Evolutionary conservation across 192 early-diverging fungal species (phyloP), one percentile per base, ranked within the genome.

Genomic region (Backusella sp.): DNA sequence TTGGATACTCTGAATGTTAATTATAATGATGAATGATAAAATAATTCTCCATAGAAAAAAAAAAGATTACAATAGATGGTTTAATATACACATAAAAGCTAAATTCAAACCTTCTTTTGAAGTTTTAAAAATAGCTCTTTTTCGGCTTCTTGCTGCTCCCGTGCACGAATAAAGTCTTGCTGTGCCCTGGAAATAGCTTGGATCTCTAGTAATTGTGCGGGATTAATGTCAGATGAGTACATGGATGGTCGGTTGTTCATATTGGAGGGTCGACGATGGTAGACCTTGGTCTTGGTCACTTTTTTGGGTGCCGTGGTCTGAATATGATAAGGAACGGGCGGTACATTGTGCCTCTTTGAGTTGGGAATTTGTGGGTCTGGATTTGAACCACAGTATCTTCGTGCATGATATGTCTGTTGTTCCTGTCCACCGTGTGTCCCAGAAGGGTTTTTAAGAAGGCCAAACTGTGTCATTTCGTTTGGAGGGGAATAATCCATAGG

Each of bases 161-260:
- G 8, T 12, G 68, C 68, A 69, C 68, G 68, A 11, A 69, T 69
- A 69, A 69, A 69, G n/a, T 69, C 68, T 26, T 69, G 68, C 1
- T 69, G 68, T 23, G 68, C 68, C 37, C 68, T 36, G 9, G 68
- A 69, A 37, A 69, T 69, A 37, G 68, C 68, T 69, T 69, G 68
- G 26, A 69, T 69, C 12, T 69, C 68, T 17, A 69, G 17, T 69
- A 69, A 41, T 11, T 69, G 68, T 11, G 68, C 68, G 0, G 34
- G 37, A 39, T 35, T 39, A 4, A 69, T 69, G 23, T 69, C 68
- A 7, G 68, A 69, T 12, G 68, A 36, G 9, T 69, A 69, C 68
- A 69, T 69, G 34, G 68, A 23, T 14, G 68, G 68, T 69, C 68
- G 19, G 8, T 36, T 53, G n/a, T 23, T 53, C 6, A 53, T 23